Conservation (phyloP, 2,329 filamentous ascomycete species). For the Sarocladiaceae sp. region DNA sequence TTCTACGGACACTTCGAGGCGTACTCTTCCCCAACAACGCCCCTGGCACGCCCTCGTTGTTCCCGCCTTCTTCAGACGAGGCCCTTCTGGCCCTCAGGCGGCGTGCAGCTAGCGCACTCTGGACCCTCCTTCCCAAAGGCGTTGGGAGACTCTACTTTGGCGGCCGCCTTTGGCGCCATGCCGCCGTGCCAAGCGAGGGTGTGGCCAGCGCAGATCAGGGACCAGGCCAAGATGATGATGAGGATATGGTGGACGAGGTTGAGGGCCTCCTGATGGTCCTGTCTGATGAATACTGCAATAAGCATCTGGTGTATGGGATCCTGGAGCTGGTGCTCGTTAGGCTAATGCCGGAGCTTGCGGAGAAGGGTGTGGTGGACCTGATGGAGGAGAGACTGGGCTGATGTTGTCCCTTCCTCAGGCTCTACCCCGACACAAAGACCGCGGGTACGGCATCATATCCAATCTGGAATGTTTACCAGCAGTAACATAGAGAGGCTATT, state of each 20-base stretch:
- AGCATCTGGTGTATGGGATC: constrained; percentile 77
- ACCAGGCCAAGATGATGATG: constrained; percentile 33
- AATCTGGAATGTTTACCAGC: too few species aligned
- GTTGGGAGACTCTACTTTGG: constrained; percentile 47
- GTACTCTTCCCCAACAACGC: constrained; percentile 83
- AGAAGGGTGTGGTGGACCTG: constrained; percentile 64
- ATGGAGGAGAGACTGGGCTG: constrained; percentile 62
- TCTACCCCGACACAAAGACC: too few species aligned
- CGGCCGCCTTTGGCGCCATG: constrained; percentile 24
- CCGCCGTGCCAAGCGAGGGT: constrained; percentile 11
- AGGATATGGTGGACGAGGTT: constrained; percentile 50
- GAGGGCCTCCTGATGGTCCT: constrained; percentile 67
- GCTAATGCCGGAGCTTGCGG: constrained; percentile 75
- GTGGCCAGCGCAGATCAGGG: constrained; percentile 14
- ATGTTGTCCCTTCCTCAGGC: too few species aligned
- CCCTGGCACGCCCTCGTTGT: constrained; percentile 56
- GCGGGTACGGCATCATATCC: too few species aligned
- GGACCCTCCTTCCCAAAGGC: constrained; percentile 39
- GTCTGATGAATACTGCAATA: constrained; percentile 82
- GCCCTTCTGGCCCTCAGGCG: constrained; percentile 56
- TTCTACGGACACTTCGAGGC: constrained; percentile 66
- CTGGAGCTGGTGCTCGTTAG: constrained; percentile 77
- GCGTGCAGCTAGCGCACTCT: constrained; percentile 58
- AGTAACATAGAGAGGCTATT: too few species aligned
- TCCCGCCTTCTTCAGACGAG: constrained; percentile 53